Evolutionary conservation across 1,139 yeast species (phyloP).

Genomic region (Hyphopichia fennica): DNA sequence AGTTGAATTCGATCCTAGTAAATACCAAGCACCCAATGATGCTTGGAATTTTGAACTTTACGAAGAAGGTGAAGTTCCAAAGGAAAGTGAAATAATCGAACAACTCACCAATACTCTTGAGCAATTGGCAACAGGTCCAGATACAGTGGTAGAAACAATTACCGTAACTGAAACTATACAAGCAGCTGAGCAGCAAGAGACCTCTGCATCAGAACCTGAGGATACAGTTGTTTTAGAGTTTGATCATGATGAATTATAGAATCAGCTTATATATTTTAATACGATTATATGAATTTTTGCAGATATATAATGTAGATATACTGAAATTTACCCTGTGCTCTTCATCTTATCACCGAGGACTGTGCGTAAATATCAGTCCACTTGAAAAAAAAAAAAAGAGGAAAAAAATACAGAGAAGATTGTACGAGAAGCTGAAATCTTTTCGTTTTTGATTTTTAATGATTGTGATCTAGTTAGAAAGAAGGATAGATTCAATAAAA

Average conservation of each 20-base stretch:
- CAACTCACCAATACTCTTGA: not conserved
- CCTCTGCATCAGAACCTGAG: not conserved
- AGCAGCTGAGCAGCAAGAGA: not conserved
- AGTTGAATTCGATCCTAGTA: constrained; percentile 10
- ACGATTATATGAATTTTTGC: not conserved
- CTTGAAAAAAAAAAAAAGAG: not conserved
- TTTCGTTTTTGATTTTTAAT: no score
- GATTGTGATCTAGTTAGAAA: not conserved
- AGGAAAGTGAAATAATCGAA: not conserved
- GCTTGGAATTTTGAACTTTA: constrained; percentile 28
- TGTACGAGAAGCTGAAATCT: not conserved
- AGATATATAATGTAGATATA: not conserved
- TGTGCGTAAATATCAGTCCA: not conserved
- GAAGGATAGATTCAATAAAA: not conserved
- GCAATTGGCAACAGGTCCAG: not conserved
- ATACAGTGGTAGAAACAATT: not conserved
- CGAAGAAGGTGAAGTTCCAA: not conserved
- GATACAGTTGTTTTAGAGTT: not conserved
- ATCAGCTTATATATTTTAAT: not conserved
- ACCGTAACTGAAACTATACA: not conserved
- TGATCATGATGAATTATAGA: constrained; percentile 5
- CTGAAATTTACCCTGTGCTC: not conserved
- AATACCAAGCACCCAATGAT: constrained; percentile 17
- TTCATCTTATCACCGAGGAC: not conserved
- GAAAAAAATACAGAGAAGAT: not conserved